Percentiles rank a stretch among this genome's conserved stretches.
These are phyloP conservation scores for Geum urbanum DNA, from an alignment of 306 rosid species.

Conservation along the genomic window DNA sequence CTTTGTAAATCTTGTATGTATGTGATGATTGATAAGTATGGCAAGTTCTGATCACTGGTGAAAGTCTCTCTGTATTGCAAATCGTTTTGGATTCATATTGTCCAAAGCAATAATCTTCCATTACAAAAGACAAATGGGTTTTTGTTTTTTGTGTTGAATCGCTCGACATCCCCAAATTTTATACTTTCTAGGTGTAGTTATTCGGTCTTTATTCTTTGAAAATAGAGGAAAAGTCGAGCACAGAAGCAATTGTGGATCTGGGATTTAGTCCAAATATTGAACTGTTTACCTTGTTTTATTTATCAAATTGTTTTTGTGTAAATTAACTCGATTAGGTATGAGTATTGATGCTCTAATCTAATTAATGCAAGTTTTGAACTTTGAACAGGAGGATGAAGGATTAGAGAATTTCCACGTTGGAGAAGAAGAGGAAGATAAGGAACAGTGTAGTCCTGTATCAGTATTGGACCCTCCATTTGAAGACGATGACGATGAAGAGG, in stretches of 20 bases:
- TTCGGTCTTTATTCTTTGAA: slow-evolving; percentile 25
- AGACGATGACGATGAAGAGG: slow-evolving; percentile 57
- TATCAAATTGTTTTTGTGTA: background rate
- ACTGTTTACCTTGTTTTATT: background rate
- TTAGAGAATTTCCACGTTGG: slow-evolving; percentile 38
- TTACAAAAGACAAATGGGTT: background rate
- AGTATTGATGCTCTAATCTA: background rate
- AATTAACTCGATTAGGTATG: background rate
- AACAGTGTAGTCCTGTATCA: slow-evolving; percentile 90
- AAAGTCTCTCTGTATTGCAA: slow-evolving; percentile 24
- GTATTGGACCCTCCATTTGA: slow-evolving; percentile 88
- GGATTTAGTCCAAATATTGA: slow-evolving; percentile 28
- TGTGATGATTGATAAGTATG: slow-evolving; percentile 27
- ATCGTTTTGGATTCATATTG: background rate
- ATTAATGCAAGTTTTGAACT: background rate
- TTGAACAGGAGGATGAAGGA: slow-evolving; percentile 34
- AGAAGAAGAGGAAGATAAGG: slow-evolving; percentile 71
- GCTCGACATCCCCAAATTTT: slow-evolving; percentile 29
- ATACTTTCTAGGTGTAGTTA: slow-evolving; percentile 18
- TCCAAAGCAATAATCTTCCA: background rate
- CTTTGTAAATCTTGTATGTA: slow-evolving; percentile 4
- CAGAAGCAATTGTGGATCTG: slow-evolving; percentile 26
- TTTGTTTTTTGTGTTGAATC: slow-evolving; percentile 34
- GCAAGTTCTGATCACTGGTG: slow-evolving; percentile 23
- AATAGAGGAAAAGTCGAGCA: slow-evolving; percentile 29